Base-by-base conservation (phyloP, 768 basidiomycete genomes). In the Mycena amicta region DNA sequence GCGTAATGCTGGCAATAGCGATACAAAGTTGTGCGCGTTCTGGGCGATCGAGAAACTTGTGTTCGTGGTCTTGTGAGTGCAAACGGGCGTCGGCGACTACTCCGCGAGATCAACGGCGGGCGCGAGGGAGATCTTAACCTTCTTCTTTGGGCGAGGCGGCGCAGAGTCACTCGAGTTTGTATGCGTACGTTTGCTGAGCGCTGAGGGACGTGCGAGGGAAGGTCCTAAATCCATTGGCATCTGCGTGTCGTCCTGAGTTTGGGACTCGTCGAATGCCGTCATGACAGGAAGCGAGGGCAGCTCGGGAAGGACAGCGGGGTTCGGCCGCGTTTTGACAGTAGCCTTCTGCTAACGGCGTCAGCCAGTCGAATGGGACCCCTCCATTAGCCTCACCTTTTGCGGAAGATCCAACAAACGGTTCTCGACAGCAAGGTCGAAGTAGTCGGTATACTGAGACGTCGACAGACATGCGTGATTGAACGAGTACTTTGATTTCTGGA, bases 51-150 rank as follows among this genome's bases (percentile, higher is more conserved):
- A 18, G 6, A 23, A 23, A 15, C 15, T 8, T 45, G 13, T 5
- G 43, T 45, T n/a, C 13, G 43, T 45, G 8, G 33, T 45, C 33
- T 37, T 37, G 33, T 37, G 33, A 37, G 33, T 8, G n/a, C 18
- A 8, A 37, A 8, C 18, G 43, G 43, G 12, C 22, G 43, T 15
- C 43, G 43, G 43, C 22, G 13, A 15, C 64, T 72, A 92, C 71
- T 92, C 90, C 29, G 88, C 89, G 3, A 92, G 82, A 72, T 92
- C 89, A 61, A 93, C 82, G 50, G 81, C 84, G 56, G 78, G 70
- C 39, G 84, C 83, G 39, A 92, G 72, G 16, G 90, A 93, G 50
- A 92, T 82, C 74, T 92, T 93, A 59, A 85, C 65, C 67, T 82
- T 89, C 76, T 90, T 92, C 63, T 62, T 69, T 12, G 73, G 72